phyloP scores from a whole-genome alignment of 139 green algal genomes.

The Mesotaenium endlicherianum region DNA sequence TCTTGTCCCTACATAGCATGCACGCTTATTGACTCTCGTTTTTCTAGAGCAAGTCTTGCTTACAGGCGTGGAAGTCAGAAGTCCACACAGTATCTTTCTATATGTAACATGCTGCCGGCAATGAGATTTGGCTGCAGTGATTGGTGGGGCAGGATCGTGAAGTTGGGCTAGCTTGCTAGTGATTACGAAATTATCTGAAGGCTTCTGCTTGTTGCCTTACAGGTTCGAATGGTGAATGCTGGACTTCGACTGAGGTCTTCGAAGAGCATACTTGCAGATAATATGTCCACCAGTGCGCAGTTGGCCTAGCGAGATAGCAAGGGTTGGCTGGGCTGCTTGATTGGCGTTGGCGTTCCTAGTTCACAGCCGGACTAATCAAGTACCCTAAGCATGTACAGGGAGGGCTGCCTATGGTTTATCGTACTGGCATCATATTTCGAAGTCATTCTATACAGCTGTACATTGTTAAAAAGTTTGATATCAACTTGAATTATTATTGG shows the following conservation, averaged over 20 bases:
- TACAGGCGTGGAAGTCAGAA: neutral
- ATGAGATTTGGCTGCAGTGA: neutral
- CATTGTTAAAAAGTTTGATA: neutral
- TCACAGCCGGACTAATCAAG: neutral
- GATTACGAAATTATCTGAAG: neutral
- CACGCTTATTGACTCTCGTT: neutral
- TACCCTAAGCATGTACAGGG: neutral
- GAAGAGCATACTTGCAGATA: conserved; percentile 17
- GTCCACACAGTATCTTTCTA: neutral
- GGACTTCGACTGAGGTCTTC: conserved; percentile 10
- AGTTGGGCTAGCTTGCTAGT: neutral
- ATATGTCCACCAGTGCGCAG: neutral
- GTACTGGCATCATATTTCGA: neutral
- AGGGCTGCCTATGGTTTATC: neutral
- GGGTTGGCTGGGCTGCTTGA: neutral
- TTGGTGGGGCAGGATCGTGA: neutral
- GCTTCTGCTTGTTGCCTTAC: neutral
- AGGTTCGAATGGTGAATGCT: neutral
- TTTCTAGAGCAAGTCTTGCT: neutral
- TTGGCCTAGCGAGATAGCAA: neutral
- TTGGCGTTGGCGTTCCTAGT: neutral
- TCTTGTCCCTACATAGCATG: too few relatives aligned
- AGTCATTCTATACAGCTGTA: neutral
- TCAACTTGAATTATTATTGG: neutral
- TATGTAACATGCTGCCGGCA: neutral